phyloP scores from a whole-genome alignment of 169 alveolate genomes.

The Perkinsus chesapeaki region DNA sequence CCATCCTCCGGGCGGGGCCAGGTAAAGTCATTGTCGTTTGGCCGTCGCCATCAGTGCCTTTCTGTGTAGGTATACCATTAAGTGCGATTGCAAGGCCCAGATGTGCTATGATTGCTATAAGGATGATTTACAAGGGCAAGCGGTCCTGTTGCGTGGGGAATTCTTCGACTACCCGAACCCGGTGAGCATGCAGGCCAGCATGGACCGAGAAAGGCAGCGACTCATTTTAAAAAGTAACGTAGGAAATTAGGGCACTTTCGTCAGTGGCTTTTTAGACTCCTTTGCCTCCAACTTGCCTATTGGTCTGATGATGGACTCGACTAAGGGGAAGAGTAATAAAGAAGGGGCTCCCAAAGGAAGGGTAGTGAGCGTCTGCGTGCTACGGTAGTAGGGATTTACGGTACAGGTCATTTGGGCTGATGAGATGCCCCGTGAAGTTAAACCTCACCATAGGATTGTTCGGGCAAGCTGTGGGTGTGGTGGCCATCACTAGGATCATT shows the following conservation, averaged over 20 bases:
- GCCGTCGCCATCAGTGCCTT: background rate
- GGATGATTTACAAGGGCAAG: background rate
- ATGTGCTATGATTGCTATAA: background rate
- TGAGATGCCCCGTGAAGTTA: background rate
- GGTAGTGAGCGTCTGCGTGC: background rate
- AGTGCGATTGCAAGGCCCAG: background rate
- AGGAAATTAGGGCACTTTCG: background rate
- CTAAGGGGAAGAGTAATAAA: background rate
- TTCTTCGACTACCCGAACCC: background rate
- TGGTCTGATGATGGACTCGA: background rate
- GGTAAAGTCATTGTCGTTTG: background rate
- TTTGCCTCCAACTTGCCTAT: background rate
- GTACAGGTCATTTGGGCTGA: background rate
- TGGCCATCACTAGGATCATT: background rate
- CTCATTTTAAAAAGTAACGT: background rate
- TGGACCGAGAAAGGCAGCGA: background rate
- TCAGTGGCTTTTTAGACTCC: background rate
- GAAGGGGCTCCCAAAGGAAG: background rate
- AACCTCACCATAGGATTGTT: background rate
- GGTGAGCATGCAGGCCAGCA: background rate
- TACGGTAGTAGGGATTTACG: background rate
- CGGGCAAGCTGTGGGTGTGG: background rate
- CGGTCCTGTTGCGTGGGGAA: background rate
- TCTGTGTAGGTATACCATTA: background rate
- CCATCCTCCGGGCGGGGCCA: background rate